Percentiles rank a stretch among this genome's conserved stretches.
These are phyloP conservation scores for Hylodesmum podocarpum DNA, from an alignment of 306 rosid species.

Conservation along the genomic window DNA sequence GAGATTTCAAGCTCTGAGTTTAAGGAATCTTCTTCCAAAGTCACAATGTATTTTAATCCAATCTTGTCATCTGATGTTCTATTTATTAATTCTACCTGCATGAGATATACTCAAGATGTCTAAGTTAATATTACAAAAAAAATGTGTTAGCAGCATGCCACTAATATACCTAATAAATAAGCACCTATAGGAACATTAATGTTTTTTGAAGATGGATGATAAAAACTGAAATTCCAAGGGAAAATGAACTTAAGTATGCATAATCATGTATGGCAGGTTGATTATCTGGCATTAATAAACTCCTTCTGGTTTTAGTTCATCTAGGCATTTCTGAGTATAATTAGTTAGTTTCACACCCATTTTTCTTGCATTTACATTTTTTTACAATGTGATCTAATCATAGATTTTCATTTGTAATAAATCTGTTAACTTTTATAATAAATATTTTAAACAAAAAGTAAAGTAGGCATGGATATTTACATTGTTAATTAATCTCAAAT, in stretches of 20 bases:
- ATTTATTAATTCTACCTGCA: constrained; percentile 72
- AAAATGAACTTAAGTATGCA: background rate
- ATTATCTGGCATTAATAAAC: background rate
- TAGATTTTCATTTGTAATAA: background rate
- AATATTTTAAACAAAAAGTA: too few species aligned
- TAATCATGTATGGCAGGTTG: background rate
- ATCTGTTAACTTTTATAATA: too few species aligned
- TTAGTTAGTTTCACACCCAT: background rate
- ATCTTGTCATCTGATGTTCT: constrained; percentile 42
- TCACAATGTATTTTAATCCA: constrained; percentile 64
- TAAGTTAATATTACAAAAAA: background rate
- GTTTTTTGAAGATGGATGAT: background rate
- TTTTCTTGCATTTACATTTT: background rate
- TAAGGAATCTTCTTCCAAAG: constrained; percentile 54
- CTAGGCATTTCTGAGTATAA: background rate
- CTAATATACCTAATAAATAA: background rate
- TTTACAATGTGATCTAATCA: background rate
- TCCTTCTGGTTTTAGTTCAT: background rate
- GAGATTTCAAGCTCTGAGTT: constrained; percentile 57
- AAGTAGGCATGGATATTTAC: too few species aligned
- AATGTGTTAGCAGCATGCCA: background rate
- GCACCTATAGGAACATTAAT: background rate
- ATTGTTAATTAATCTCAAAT: background rate
- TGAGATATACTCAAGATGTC: constrained; percentile 1
- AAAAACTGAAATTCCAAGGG: background rate